These are phyloP conservation scores for Drechmeria coniospora DNA, from an alignment of 2,329 filamentous ascomycete genomes.

Conservation along the genomic window DNA sequence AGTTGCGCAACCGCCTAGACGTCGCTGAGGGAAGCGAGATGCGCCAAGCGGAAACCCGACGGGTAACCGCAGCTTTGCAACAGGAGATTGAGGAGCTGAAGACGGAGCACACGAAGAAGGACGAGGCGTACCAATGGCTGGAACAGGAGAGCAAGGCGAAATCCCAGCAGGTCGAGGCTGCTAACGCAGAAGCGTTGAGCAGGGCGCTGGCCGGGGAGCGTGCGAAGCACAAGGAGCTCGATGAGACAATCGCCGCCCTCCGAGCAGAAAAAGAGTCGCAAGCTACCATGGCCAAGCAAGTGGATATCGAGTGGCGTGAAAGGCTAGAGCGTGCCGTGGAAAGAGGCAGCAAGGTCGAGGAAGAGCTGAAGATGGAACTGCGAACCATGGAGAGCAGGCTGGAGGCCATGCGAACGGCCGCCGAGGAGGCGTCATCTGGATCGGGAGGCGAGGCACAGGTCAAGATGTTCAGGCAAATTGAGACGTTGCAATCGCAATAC, in stretches of 20 bases:
- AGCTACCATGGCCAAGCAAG: slow-evolving; percentile 51
- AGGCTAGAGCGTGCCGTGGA: slow-evolving; percentile 60
- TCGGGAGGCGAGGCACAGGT: slow-evolving; percentile 69
- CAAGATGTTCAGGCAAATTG: slow-evolving; percentile 83
- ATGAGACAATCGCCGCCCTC: slow-evolving; percentile 46
- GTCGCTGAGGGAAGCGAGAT: slow-evolving; percentile 41
- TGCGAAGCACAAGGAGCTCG: slow-evolving; percentile 36
- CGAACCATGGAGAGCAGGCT: slow-evolving; percentile 74
- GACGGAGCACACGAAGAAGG: slow-evolving; percentile 43
- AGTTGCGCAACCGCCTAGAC: slow-evolving; percentile 30
- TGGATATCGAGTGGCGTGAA: slow-evolving; percentile 58
- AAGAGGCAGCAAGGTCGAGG: slow-evolving; percentile 49
- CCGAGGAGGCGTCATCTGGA: slow-evolving; percentile 79
- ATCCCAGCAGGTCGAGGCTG: slow-evolving; percentile 45
- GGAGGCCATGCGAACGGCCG: slow-evolving; percentile 68
- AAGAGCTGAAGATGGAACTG: slow-evolving; percentile 66
- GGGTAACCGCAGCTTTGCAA: slow-evolving; percentile 35
- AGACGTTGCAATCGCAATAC: slow-evolving; percentile 91
- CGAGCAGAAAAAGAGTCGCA: slow-evolving; percentile 65
- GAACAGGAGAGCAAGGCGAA: slow-evolving; percentile 55
- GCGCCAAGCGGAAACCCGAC: slow-evolving; percentile 28
- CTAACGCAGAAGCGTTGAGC: slow-evolving; percentile 49
- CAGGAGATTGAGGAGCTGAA: slow-evolving; percentile 20
- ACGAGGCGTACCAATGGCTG: slow-evolving; percentile 50
- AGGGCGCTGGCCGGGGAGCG: slow-evolving; percentile 55